Evolutionary conservation across 2,329 filamentous ascomycete species (phyloP), one percentile per base, ranked within the genome.

Genomic region (Pseudocercospora ulei): DNA sequence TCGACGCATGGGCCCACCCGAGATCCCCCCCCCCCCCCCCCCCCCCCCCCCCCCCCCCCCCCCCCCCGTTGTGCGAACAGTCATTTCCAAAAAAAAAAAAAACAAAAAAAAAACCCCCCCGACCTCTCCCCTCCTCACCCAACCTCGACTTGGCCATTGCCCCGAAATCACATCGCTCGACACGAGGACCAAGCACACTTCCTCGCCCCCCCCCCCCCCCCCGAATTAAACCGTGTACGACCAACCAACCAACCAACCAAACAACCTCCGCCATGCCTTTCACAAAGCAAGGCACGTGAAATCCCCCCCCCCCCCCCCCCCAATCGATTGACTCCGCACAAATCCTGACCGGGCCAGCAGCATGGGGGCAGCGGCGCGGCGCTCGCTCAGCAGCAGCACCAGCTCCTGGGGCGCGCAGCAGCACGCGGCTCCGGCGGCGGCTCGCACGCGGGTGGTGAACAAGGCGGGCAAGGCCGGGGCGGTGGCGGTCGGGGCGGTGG

Each of bases 201-300:
- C n/a, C 16, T 11, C 16, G 16, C n/a, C 11, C 20, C 20, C 4
- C 11, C 30, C n/a, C n/a, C n/a, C n/a, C n/a, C n/a, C n/a, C n/a
- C n/a, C n/a, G n/a, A n/a, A n/a, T n/a, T n/a, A n/a, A n/a, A n/a
- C n/a, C n/a, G n/a, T n/a, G n/a, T n/a, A n/a, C n/a, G n/a, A 11
- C n/a, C 4, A 33, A 12, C 11, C 20, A 22, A 33, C 4, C 30
- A 33, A 22, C n/a, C 9, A 33, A 31, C 4, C 7, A 12, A 7
- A 23, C 30, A 5, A 33, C 18, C 23, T 7, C 14, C 18, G 23
- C 11, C 30, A 33, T 33, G 30, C 30, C 30, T 33, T 33, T 33
- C 19, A 19, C 30, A 9, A 33, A 33, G 30, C 30, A 33, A 22
- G 30, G 30, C 23, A 33, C 7, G 30, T n/a, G n/a, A n/a, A n/a